Base-by-base conservation (phyloP, 331 rosid species). In the Dryas integrifolia region DNA sequence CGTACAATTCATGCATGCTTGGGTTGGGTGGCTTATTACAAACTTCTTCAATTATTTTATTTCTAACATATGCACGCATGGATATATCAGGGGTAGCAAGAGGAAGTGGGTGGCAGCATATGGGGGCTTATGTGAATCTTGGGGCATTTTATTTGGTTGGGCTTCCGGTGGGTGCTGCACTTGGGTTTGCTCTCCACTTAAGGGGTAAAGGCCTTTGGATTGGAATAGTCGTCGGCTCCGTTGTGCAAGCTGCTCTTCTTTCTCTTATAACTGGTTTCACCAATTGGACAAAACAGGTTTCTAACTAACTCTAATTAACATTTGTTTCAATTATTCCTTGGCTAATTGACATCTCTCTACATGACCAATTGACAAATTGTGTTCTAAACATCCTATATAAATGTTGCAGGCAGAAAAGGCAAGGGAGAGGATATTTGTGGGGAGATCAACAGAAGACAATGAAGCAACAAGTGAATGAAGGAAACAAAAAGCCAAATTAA, bases 91-190 rank as follows among this genome's bases (percentile, higher is more conserved):
- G 87, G 60, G 53, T 84, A 40, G 83, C 81, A 4, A 70, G 85
- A 80, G 87, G 87, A 71, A 44, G 79, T 40, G 89, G 89, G 52
- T 74, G 86, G 89, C 89, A 85, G 9, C 13, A 46, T 15, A 9
- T 79, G 5, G 89, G 83, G 48, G 86, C 89, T 2, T 85, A 73
- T 58, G 82, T 77, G 9, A 85, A 85, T 74, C 72, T 82, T 45
- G 89, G 87, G 10, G 77, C 89, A 46, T 80, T 77, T 72, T 77
- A 85, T 69, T 24, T 60, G 1, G 80, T 82, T 38, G 89, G 87
- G 30, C 67, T 72, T 4, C 87, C 87, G 3, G 1, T 80, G 7
- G 75, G 76, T 43, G 72, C 48, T 1, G 59, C 75, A 5, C 53
- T 82, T 0, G 83, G 66, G 4, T 82, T 85, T 75, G 70, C 68